Conservation (phyloP, 805 yeast species). For the Metschnikowia henanensis region DNA sequence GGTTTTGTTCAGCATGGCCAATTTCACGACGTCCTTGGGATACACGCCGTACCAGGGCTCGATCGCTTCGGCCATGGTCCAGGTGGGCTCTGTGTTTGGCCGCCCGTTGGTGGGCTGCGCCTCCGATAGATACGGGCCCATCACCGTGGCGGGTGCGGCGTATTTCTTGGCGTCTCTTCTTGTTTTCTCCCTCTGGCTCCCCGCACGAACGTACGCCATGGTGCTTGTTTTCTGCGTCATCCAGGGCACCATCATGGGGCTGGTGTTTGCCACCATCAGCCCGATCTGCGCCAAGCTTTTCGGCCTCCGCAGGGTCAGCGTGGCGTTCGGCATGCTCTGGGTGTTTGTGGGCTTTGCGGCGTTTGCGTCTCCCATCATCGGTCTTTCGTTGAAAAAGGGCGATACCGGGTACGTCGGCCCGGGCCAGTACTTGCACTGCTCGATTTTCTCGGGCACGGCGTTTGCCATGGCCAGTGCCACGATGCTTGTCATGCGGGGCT, state of each 20-base stretch:
- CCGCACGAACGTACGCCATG: conserved; percentile 54
- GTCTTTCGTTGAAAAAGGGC: conserved; percentile 47
- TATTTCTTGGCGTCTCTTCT: conserved; percentile 29
- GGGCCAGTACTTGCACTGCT: conserved; percentile 50
- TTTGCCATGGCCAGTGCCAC: conserved; percentile 46
- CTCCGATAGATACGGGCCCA: conserved; percentile 52
- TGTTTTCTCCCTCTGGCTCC: conserved; percentile 37
- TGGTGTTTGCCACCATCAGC: conserved; percentile 56
- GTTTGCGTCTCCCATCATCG: conserved; percentile 60
- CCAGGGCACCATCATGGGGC: conserved; percentile 60
- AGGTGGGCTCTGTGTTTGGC: conserved; percentile 55
- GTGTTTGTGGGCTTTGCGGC: conserved; percentile 48
- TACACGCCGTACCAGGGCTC: conserved; percentile 56
- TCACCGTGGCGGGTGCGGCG: conserved; percentile 38
- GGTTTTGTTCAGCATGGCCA: conserved; percentile 56
- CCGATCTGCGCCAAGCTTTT: conserved; percentile 52
- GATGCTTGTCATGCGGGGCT: conserved; percentile 51
- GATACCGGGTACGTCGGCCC: conserved; percentile 32
- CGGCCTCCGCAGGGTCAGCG: conserved; percentile 53
- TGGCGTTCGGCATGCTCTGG: conserved; percentile 56
- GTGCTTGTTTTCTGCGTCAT: conserved; percentile 51
- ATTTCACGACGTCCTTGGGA: conserved; percentile 60
- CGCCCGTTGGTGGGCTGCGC: conserved; percentile 56
- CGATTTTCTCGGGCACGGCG: conserved; percentile 57
- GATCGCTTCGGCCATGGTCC: conserved; percentile 57